Percentiles rank a stretch among this genome's conserved stretches.
These are phyloP conservation scores for Sphagnum fallax DNA, from an alignment of 228 moss, liverwort and hornwort species.

Conservation along the genomic window DNA sequence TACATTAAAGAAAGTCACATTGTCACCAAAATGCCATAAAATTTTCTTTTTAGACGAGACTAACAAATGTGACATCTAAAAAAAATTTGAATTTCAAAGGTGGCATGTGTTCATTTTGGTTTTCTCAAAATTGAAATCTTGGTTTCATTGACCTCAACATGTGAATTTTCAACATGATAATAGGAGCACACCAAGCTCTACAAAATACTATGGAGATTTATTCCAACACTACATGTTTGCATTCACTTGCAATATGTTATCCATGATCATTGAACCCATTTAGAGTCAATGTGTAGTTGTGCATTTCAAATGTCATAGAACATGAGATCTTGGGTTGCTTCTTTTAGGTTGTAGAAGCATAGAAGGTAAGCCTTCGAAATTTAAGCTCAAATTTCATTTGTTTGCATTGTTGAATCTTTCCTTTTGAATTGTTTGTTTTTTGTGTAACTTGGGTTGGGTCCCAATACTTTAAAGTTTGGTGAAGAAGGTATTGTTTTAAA, in stretches of 20 bases:
- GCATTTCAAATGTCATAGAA: conserved; percentile 80
- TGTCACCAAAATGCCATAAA: conserved; percentile 88
- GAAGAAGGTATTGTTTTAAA: conserved; percentile 72
- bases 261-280: conserved; percentile 93
- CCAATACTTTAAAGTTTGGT: neutral
- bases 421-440: neutral
- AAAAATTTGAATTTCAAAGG: no score
- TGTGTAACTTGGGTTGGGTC: neutral
- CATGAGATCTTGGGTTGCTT: conserved; percentile 84
- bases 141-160: neutral
- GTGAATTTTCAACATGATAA: conserved; percentile 64
- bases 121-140: no score
- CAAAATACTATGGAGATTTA: conserved; percentile 97
- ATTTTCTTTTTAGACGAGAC: conserved; percentile 91
- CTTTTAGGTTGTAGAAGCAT: conserved; percentile 82
- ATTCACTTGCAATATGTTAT: conserved; percentile 91
- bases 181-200: conserved; percentile 92
- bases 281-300: conserved; percentile 99
- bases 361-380: conserved; percentile 47
- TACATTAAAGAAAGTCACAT: conserved; percentile 90
- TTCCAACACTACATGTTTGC: conserved; percentile 86
- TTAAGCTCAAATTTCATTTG: no score
- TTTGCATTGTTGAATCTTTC: no score
- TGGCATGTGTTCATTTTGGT: no score
- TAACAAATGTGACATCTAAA: conserved; percentile 46